phyloP scores from a whole-genome alignment of 2,329 filamentous ascomycete genomes.

The Aspergillus spinulosporus region DNA sequence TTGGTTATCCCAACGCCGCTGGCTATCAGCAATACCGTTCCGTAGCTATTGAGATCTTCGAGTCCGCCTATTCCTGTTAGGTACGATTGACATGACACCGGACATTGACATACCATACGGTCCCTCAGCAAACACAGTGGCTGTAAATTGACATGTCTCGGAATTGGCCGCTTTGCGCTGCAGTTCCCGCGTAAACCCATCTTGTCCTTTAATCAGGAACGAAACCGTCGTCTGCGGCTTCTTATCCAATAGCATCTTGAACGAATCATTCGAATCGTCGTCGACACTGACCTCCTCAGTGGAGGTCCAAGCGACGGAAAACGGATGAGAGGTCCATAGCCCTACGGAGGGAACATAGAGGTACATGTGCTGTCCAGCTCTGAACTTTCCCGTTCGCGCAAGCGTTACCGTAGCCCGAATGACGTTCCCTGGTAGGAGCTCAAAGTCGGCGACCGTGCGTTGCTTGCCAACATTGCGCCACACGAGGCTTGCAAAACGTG shows the following conservation, averaged over 20 bases:
- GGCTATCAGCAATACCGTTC: conserved; percentile 37
- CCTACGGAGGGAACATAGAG: conserved; percentile 54
- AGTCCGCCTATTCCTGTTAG: conserved; percentile 26
- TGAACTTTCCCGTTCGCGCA: conserved; percentile 34
- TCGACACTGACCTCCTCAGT: conserved; percentile 15
- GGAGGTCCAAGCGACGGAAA: conserved; percentile 44
- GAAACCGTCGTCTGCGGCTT: conserved; percentile 33
- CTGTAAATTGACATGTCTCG: conserved; percentile 27
- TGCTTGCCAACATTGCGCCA: conserved; percentile 55
- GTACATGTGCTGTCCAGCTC: conserved; percentile 56
- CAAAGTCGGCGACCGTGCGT: conserved; percentile 53
- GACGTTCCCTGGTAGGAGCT: conserved; percentile 57
- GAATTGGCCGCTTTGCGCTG: conserved; percentile 30
- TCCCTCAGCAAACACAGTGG: conserved; percentile 35
- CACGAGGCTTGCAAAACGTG: conserved; percentile 48
- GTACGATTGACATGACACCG: neutral
- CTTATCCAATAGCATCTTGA: conserved; percentile 28
- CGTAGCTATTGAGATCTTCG: conserved; percentile 34
- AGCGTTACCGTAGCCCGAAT: conserved; percentile 46
- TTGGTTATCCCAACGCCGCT: conserved; percentile 43
- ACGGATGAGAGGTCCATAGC: conserved; percentile 46
- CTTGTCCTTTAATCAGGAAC: conserved; percentile 35
- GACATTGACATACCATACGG: conserved; percentile 34
- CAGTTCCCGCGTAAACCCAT: conserved; percentile 37
- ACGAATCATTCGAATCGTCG: conserved; percentile 32